A percentile compares a stretch with the other conserved stretches of the same genome.
Conservation (phyloP, 2,329 filamentous ascomycete genomes). For the Ambrosiella xylebori region DNA sequence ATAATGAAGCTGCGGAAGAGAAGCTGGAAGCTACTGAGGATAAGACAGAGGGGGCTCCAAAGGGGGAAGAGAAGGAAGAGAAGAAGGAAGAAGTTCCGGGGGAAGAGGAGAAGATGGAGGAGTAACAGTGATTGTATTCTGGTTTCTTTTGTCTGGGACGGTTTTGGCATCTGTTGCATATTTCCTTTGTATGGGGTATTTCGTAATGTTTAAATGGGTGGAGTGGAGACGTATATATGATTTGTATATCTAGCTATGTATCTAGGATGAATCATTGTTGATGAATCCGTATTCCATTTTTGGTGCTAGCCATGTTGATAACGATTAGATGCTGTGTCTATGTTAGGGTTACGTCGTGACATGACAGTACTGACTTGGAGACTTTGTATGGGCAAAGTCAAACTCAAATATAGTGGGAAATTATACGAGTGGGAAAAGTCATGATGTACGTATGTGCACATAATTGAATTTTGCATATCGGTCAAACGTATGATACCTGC, state of each 20-base stretch:
- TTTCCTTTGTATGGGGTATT: slow-evolving; percentile 8
- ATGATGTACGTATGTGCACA: too few species aligned
- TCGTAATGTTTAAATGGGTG: slow-evolving; percentile 1
- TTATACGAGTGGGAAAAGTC: too few species aligned
- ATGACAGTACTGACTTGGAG: too few species aligned
- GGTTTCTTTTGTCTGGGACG: neutral
- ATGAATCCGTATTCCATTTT: neutral
- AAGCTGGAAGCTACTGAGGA: neutral
- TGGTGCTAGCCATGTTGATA: too few species aligned
- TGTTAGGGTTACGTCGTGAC: neutral
- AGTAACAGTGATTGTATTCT: neutral
- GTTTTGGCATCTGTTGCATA: neutral
- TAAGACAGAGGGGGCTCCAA: neutral
- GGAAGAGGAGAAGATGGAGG: neutral
- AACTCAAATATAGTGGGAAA: too few species aligned
- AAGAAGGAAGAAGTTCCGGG: neutral
- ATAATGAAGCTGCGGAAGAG: neutral
- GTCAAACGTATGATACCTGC: too few species aligned
- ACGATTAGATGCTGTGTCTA: neutral
- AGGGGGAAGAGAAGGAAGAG: neutral
- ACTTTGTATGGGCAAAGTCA: too few species aligned
- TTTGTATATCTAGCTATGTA: slow-evolving; percentile 5
- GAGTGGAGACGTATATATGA: slow-evolving; percentile 1
- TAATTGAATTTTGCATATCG: too few species aligned
- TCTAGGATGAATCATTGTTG: slow-evolving; percentile 3